These are phyloP conservation scores for Fusarium napiforme DNA, from an alignment of 2,329 filamentous ascomycete genomes.

Conservation along the genomic window DNA sequence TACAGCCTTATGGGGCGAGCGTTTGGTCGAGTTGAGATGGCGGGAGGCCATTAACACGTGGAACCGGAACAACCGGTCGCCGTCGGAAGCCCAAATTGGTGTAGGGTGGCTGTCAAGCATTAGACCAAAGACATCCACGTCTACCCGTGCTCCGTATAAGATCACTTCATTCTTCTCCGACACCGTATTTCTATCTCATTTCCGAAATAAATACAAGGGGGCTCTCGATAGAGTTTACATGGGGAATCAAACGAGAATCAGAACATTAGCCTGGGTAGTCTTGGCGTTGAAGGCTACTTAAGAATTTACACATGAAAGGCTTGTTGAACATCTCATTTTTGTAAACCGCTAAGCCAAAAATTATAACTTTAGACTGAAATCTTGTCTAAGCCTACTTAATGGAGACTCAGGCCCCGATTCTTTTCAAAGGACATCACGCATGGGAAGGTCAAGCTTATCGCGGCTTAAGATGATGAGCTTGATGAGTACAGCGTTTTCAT, in stretches of 20 bases:
- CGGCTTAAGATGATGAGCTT: not conserved
- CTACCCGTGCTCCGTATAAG: not conserved
- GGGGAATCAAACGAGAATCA: no score
- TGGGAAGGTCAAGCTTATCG: no score
- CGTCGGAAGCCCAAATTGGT: no score
- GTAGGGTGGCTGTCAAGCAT: not conserved
- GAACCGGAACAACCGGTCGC: not conserved
- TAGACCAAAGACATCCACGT: not conserved
- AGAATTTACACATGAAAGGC: no score
- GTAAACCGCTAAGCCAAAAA: no score
- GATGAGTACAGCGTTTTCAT: not conserved
- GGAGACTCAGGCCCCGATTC: no score
- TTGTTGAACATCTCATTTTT: no score
- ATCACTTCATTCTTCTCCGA: not conserved
- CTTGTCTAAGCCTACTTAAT: no score
- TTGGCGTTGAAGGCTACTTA: no score
- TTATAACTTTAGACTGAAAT: no score
- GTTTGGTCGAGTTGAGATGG: not conserved
- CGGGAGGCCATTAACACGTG: not conserved
- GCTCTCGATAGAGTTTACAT: no score
- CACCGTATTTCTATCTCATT: not conserved
- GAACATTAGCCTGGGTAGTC: not conserved
- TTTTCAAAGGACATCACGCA: no score
- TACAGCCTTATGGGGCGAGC: not conserved
- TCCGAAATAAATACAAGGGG: not conserved